Percentiles rank a stretch among this genome's conserved stretches.
Evolutionary conservation across 75 land plant species (phyloP).

Genomic region (Pseudotsuga menziesii): DNA sequence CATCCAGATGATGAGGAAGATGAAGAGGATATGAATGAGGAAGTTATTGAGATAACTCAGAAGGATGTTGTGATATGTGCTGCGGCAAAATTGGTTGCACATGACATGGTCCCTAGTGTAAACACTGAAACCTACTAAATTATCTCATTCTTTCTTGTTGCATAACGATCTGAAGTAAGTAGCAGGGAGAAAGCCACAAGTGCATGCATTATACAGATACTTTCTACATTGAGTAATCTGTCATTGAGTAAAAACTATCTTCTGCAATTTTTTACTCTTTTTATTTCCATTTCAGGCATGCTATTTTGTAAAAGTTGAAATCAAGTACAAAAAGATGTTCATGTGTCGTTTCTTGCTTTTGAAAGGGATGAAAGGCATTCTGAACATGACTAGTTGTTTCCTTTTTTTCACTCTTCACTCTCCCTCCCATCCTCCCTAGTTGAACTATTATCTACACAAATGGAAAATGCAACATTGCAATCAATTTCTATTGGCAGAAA

Average conservation of each 20-base stretch:
- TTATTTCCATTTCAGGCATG: background rate
- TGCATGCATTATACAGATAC: background rate
- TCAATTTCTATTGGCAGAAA: background rate
- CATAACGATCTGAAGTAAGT: background rate
- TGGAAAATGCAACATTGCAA: background rate
- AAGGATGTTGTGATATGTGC: conserved; percentile 72
- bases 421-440: background rate
- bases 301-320: background rate
- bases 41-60: conserved; percentile 68
- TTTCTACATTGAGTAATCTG: too few species aligned
- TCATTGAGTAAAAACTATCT: background rate
- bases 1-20: conserved; percentile 73
- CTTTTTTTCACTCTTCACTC: background rate
- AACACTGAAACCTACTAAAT: background rate
- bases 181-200: background rate
- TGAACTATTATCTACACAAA: background rate
- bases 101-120: conserved; percentile 77
- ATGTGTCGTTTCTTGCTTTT: background rate
- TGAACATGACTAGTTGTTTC: background rate
- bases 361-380: background rate
- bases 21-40: conserved; percentile 69
- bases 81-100: conserved; percentile 83
- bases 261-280: background rate
- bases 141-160: background rate
- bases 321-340: background rate